Base-by-base conservation (phyloP, 352 stramenopile species). In the Elongisporangium anandrum region DNA sequence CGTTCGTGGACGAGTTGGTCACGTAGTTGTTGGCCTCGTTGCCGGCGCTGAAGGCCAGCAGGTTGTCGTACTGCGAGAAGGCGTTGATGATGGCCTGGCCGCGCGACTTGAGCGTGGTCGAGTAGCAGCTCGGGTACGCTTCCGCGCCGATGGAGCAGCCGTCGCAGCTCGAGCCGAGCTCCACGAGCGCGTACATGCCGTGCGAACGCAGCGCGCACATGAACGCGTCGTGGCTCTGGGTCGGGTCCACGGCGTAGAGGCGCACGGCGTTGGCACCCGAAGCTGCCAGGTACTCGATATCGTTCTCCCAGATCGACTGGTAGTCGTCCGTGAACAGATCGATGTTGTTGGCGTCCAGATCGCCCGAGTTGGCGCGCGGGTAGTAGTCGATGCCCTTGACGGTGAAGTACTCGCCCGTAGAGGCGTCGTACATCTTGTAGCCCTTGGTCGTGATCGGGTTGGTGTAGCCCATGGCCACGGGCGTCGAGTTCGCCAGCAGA, bases 1-100 rank as follows among this genome's bases (percentile, higher is more conserved):
- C 85, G 57, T 95, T 96, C 20, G 64, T 75, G 17, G 39, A 64
- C 2, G 66, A 56, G 6, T 74, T 59, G 0, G 66, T 55, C 2
- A 84, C 73, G 50, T 78, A 70, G 54, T 92, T 68, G 55, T 94
- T 95, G 16, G 90, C 68, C 70, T 97, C 89, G 65, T 97, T 96
- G 15, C 87, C 87, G 1, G 68, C 84, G 56, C 81, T 90, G 64
- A 94, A 92, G 0, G 64, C 83, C 50, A 97, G 34, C 0, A 88
- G 68, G 60, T 97, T 97, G 73, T 88, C 76, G 63, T 96, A 97
- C 56, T 88, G 76, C 6, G 87, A 70, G 61, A 97, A 97, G 22
- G 72, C 73, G 6, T 66, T 69, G 65, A 95, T 92, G 56, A 97
- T 87, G 50, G 75, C 61, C 62, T 93, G 66, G 3, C 85, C 89